Base-by-base conservation (phyloP, 2,329 filamentous ascomycete genomes). In the Amesomyces nigricolor region DNA sequence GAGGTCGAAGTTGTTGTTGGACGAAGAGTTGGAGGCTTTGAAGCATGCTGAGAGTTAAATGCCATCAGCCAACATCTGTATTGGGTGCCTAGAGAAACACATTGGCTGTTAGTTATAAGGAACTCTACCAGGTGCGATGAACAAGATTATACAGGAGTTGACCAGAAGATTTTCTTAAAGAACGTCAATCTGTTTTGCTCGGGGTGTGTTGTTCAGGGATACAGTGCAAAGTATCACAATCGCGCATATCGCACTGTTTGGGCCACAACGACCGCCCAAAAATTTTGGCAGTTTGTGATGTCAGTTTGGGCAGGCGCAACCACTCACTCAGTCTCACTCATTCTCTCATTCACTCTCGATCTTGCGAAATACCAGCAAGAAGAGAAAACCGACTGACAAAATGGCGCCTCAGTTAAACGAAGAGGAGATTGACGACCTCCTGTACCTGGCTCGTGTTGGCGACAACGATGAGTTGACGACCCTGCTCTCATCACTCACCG, bases 361-460 rank as follows among this genome's bases (percentile, higher is more conserved):
- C 19, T 40, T 47, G 2, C 16, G 8, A 37, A 30, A 42, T 26
- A 8, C 17, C 38, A 26, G 19, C 9, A 17, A 5, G 44, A n/a
- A 35, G 5, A n/a, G 39, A 11, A 37, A 38, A 35, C 9, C 11
- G 17, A 40, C 40, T 4, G 32, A 13, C 29, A 60, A 57, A 47
- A 65, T 65, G 64, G 61, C 64, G 72, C 73, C 77, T 29, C 77
- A 75, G 58, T 75, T 92, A 47, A 81, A 81, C 48, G 85, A 88
- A 68, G 91, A 96, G 51, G 83, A 91, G 70, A 86, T 95, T 65
- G 91, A 96, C 70, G 92, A 97, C 72, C 80, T 97, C 62, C 82
- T 97, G 63, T 96, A 96, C 75, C 84, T 89, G 63, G 82, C 91
- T 2, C 88, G 92, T 38, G 79, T 81, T 0, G 90, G 90, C 61